Conservation (phyloP, 345 rosid species). For the Acer saccharum region DNA sequence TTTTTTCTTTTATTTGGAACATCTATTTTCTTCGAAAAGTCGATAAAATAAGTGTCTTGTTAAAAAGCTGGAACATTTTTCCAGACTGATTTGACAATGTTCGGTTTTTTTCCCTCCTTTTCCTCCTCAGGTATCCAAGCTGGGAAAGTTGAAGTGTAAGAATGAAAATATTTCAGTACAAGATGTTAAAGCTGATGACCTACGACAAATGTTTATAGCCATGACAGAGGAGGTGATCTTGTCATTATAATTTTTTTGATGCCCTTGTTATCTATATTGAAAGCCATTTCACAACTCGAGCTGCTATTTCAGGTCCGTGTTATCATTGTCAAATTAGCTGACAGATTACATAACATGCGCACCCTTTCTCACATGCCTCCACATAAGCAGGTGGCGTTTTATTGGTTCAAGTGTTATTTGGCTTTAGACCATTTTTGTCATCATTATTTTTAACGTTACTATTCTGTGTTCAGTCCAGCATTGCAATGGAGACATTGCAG, state of each 20-base stretch:
- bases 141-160: conserved; percentile 90
- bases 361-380: conserved; percentile 94
- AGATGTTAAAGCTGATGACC: conserved; percentile 99
- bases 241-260: background rate
- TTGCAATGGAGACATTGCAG: conserved; percentile 94
- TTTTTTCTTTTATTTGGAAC: conserved; percentile 17
- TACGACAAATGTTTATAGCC: conserved; percentile 95
- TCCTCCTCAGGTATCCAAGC: conserved; percentile 75
- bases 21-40: conserved; percentile 4
- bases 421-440: conserved; percentile 10
- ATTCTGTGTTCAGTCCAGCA: conserved; percentile 74
- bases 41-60: conserved; percentile 3
- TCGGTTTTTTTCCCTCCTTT: conserved; percentile 2
- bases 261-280: conserved; percentile 18
- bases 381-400: conserved; percentile 80
- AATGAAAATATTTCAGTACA: conserved; percentile 70
- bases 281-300: conserved; percentile 19
- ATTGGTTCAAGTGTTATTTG: conserved; percentile 16
- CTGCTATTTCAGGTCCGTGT: conserved; percentile 80
- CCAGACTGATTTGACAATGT: conserved; percentile 7
- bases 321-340: conserved; percentile 97
- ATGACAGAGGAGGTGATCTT: conserved; percentile 92
- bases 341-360: conserved; percentile 98
- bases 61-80: conserved; percentile 2
- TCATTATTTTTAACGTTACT: conserved; percentile 30